Percentiles rank a stretch among this genome's conserved stretches.
Conservation (phyloP, 176 grass and related monocot species). For the Aegilops tauschii region DNA sequence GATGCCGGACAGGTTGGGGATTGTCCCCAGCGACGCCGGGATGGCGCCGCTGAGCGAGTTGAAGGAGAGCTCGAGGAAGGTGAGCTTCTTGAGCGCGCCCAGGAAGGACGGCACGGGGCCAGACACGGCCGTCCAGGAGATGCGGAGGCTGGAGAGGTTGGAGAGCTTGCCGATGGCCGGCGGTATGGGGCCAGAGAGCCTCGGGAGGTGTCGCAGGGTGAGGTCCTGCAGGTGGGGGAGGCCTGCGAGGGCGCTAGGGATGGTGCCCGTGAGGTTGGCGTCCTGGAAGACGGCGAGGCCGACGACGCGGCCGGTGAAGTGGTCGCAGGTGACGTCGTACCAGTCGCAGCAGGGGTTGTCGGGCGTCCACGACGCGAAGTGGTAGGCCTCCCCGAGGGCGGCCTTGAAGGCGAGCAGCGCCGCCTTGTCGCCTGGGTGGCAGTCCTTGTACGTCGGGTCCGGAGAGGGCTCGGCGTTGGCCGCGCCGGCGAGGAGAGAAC, state of each 20-base stretch:
- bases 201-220: not conserved
- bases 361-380: not conserved
- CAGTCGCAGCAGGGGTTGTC: conserved; percentile 52
- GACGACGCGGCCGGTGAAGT: conserved; percentile 30
- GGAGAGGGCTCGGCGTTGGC: not conserved
- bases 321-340: conserved; percentile 53
- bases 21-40: conserved; percentile 31
- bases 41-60: conserved; percentile 56
- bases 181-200: not conserved
- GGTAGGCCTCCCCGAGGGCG: conserved; percentile 16
- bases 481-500: not conserved
- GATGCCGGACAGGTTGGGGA: conserved; percentile 18
- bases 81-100: not conserved
- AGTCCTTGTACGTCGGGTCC: not conserved
- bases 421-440: conserved; percentile 45
- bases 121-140: conserved; percentile 21
- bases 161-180: conserved; percentile 1
- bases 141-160: not conserved
- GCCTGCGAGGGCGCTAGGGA: conserved; percentile 27
- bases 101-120: conserved; percentile 59
- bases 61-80: conserved; percentile 52
- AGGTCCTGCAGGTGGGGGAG: not conserved
- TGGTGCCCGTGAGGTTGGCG: conserved; percentile 20
- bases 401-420: conserved; percentile 47
- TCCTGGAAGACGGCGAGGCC: conserved; percentile 37